These are phyloP conservation scores for Calonectria ilicicola DNA, from an alignment of 2,329 filamentous ascomycete genomes.

Conservation along the genomic window DNA sequence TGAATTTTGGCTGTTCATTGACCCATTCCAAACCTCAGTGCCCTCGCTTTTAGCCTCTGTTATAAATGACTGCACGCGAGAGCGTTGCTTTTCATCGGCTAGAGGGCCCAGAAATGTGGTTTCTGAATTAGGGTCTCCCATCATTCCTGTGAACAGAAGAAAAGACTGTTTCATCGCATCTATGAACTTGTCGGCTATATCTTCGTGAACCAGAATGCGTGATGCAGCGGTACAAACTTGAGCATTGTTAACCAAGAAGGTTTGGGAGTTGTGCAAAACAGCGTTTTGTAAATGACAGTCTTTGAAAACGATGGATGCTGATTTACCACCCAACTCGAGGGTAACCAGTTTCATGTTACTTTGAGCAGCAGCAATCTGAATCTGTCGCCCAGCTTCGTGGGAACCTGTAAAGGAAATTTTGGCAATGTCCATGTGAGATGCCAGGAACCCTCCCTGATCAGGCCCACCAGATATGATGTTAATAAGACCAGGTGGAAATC, in stretches of 20 bases:
- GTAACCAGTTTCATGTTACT: background rate
- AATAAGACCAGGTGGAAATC: background rate
- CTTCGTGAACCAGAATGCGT: background rate
- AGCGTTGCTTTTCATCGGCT: background rate
- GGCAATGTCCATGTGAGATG: background rate
- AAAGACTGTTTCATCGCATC: background rate
- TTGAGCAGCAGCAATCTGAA: background rate
- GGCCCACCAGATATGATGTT: background rate
- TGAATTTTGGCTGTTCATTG: background rate
- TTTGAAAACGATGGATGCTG: background rate
- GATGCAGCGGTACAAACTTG: background rate
- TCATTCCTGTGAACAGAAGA: background rate
- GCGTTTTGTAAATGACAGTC: background rate
- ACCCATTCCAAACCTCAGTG: background rate
- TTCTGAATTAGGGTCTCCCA: background rate
- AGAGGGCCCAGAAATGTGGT: background rate
- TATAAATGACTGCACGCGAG: background rate
- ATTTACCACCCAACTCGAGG: background rate
- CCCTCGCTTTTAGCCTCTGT: background rate
- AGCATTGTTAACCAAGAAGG: background rate
- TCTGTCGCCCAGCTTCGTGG: background rate
- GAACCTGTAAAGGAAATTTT: background rate
- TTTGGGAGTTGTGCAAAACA: background rate
- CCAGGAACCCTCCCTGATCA: background rate
- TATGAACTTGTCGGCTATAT: background rate